Base-by-base conservation (phyloP, 768 basidiomycete species). In the Leccinellum luteum region DNA sequence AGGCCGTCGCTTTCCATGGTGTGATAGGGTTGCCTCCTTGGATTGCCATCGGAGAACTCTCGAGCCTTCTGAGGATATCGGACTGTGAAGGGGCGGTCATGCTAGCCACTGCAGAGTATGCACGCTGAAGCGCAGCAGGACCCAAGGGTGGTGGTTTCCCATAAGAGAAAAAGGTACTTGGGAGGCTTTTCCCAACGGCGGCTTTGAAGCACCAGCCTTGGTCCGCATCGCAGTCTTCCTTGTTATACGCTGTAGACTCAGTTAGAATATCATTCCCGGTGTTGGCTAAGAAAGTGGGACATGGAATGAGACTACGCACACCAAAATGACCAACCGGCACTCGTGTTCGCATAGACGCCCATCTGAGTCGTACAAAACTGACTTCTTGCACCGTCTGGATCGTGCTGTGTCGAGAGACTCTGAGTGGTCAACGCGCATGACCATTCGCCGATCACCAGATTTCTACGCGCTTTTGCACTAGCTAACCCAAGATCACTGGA, bases 281-380 rank as follows among this genome's bases (percentile, higher is more conserved):
- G 8, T 28, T 1, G 27, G 25, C 28, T 38, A 19, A 45, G 13
- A 17, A 51, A 8, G 13, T 21, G 34, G n/a, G 34, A 35, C 15
- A 34, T 6, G 34, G 8, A 10, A 23, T 8, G 27, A 6, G 1
- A 28, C 34, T 2, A 66, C 83, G 60, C 62, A 86, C 86, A 79
- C 87, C 88, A 89, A 68, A 89, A 89, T 34, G 73, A 72, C 84
- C 85, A 89, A 0, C 89, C 86, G 1, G 84, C 80, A 17, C 83
- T 79, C 32, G 70, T 70, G 56, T 79, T 81, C 3, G 78, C 63
- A 62, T 88, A 91, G 0, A 79, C 78, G 21, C 79, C 75, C 76
- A 85, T 76, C 62, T 89, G 87, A 3, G 74, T 78, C 2, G 72
- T 73, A 63, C 87, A 86, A 62, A 88, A 89, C 4, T 77, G 67